Evolutionary conservation across 768 basidiomycete genomes (phyloP).

Genomic region (Auricularia cornea): DNA sequence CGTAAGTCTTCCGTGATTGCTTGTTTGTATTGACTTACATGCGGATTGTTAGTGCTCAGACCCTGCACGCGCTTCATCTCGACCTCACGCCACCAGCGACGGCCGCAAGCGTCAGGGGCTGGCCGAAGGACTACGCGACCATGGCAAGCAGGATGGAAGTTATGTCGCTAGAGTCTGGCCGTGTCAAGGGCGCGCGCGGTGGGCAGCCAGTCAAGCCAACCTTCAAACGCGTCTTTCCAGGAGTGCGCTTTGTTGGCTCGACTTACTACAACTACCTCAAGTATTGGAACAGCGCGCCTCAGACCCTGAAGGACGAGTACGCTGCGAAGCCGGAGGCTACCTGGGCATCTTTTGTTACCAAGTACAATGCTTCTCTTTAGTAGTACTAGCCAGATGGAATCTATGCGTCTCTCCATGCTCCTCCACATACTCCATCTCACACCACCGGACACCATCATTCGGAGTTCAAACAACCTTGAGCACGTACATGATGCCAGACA

Average conservation of each 20-base stretch:
- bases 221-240: neutral
- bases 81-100: neutral
- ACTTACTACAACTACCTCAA: neutral
- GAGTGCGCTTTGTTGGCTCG: neutral
- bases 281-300: neutral
- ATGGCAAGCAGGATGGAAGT: neutral
- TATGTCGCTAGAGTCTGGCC: neutral
- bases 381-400: too few relatives aligned
- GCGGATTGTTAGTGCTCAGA: neutral
- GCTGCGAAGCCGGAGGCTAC: neutral
- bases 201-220: neutral
- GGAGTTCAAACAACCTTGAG: too few relatives aligned
- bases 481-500: too few relatives aligned
- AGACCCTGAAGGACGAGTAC: neutral
- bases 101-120: neutral
- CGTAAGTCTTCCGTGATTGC: too few relatives aligned
- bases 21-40: neutral
- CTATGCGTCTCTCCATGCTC: too few relatives aligned
- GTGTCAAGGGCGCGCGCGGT: neutral
- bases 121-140: neutral
- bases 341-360: neutral
- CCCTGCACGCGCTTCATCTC: neutral
- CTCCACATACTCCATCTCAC: too few relatives aligned
- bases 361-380: too few relatives aligned
- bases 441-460: too few relatives aligned